Evolutionary conservation across 345 rosid species (phyloP), one percentile per base, ranked within the genome.

Genomic region (Camelina laxa): DNA sequence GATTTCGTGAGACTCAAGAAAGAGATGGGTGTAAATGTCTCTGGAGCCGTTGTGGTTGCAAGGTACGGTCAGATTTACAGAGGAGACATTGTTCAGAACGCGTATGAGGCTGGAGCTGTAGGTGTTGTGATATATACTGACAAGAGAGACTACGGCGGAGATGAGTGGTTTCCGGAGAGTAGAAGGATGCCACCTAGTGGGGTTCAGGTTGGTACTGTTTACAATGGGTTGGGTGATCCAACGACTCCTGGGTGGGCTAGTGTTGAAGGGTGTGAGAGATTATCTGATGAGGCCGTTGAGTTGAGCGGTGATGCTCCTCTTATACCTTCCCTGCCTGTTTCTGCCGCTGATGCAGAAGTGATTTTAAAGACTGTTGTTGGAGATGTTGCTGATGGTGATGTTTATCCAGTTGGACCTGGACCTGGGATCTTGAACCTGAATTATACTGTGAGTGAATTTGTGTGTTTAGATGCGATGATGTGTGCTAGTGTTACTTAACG

Each of bases 171-270:
- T 79, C 97, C 93, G 0, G 84, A 77, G 7, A 82, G 74, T 3
- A 87, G 65, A 72, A 85, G 87, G 97, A 85, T 90, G 90, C 97
- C 97, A 0, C 97, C 97, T 7, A 90, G 86, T 44, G 97, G 95
- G 2, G 97, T 89, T 24, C 97, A 90, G 79, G 91, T 93, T 53
- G 98, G 95, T 27, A 38, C 95, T 9, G 88, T 89, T 45, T 87
- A 82, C 60, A 80, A 70, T 4, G 90, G 87, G 12, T 51, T 65
- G 0, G 98, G 98, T 0, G 97, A 90, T 69, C 97, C 95, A 2
- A 87, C 86, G 0, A 92, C 98, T 4, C 97, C 98, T 1, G 95
- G 95, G 54, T 92, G 96, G 98, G 76, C 98, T 2, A 90, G 96
- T 47, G 80, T 45, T 0, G 80, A 62, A 31, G 92, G 86, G 20